Evolutionary conservation across 345 rosid genomes (phyloP), one percentile per base, ranked within the genome.

Genomic region (Murraya paniculata): DNA sequence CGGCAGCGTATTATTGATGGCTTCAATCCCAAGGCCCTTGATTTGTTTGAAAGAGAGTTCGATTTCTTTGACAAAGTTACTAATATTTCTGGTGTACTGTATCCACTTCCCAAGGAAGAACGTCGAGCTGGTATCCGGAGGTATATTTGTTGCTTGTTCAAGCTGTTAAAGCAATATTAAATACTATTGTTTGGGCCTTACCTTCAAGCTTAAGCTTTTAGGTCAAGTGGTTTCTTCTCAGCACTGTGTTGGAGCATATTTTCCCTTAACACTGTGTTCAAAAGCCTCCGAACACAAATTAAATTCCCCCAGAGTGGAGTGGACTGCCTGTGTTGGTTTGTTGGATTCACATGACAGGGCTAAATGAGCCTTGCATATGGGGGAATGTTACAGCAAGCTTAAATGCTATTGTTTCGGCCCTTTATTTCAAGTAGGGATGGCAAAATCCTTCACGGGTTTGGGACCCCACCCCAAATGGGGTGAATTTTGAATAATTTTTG

Each of bases 31-130:
- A 91, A 84, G 86, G 99, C 99, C 79, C 91, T 77, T 64, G 95
- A 90, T 82, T 13, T 91, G 68, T 96, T 96, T 85, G 82, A 78
- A 33, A 92, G 98, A 86, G 99, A 96, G 85, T 96, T 94, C 71
- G 91, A 90, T 76, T 96, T 96, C 88, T 92, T 96, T 77, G 95
- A 96, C 84, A 86, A 92, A 87, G 99, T 96, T 74, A 96, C 99
- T 74, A 91, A 97, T 53, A 87, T 96, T 81, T 96, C 99, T 50
- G 99, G 99, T 79, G 86, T 78, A 61, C 88, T 96, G 76, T 82
- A 76, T 84, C 92, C 90, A 30, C 87, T 94, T 64, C 93, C 99
- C 28, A 96, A 94, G 87, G 98, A 94, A 86, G 98, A 94, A 82
- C 98, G 98, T 64, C 88, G 98, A 81, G 99, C 98, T 60, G 98